Percentiles rank a stretch among this genome's conserved stretches.
phyloP scores from a whole-genome alignment of 768 basidiomycete genomes.

The Boletus rex-veris region DNA sequence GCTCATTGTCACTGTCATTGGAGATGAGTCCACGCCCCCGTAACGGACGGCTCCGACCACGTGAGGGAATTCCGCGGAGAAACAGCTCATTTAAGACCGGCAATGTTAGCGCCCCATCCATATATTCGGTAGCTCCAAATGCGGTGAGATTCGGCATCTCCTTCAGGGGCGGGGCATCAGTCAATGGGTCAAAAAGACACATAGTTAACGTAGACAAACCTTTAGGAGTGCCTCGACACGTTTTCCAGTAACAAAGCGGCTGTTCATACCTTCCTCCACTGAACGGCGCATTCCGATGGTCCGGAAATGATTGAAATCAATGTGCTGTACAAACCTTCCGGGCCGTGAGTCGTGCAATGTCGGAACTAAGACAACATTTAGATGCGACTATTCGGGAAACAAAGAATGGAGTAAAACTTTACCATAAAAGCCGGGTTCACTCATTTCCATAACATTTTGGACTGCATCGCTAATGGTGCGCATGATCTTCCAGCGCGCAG shows the following conservation, averaged over 20 bases:
- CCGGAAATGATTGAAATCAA: conserved; percentile 96
- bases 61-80: conserved; percentile 74
- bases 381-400: background rate
- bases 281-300: conserved; percentile 95
- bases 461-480: conserved; percentile 77
- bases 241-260: conserved; percentile 90
- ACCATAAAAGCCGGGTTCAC: conserved; percentile 73
- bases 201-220: conserved; percentile 38
- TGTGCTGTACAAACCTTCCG: conserved; percentile 76
- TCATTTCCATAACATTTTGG: conserved; percentile 61
- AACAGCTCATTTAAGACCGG: conserved; percentile 87
- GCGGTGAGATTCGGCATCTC: conserved; percentile 83
- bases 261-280: conserved; percentile 82
- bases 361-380: conserved; percentile 47
- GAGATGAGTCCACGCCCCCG: conserved; percentile 55
- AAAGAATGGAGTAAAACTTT: conserved; percentile 21
- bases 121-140: conserved; percentile 98
- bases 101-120: conserved; percentile 88
- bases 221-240: conserved; percentile 76
- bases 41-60: conserved; percentile 62
- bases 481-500: conserved; percentile 80
- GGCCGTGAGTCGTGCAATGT: conserved; percentile 67
- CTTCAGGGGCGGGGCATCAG: conserved; percentile 37
- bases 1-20: conserved; percentile 56
- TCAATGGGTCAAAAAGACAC: conserved; percentile 1